Evolutionary conservation across 2,329 filamentous ascomycete species (phyloP).

Genomic region (Fusarium dlaminii): DNA sequence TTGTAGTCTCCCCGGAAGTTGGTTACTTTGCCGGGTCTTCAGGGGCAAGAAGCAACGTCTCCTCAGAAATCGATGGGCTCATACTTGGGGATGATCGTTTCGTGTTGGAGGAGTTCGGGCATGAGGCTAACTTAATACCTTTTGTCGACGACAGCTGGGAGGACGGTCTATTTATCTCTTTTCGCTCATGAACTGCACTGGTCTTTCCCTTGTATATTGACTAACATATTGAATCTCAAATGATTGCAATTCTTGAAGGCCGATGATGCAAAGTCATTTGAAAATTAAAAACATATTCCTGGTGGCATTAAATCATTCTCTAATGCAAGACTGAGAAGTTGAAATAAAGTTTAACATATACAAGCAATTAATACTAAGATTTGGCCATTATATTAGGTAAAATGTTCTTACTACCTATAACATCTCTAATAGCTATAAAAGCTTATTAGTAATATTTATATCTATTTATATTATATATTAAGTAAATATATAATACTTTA

Average conservation of each 20-base stretch:
- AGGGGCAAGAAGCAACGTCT: neutral
- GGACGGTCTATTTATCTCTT: neutral
- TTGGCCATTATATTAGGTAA: neutral
- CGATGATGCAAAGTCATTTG: too few relatives aligned
- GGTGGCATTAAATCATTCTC: rapidly evolving
- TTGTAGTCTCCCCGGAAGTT: neutral
- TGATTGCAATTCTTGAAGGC: neutral
- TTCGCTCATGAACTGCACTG: neutral
- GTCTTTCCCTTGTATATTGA: too few relatives aligned
- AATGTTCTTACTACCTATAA: too few relatives aligned
- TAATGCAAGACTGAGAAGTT: neutral
- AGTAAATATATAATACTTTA: too few relatives aligned
- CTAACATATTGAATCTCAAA: too few relatives aligned
- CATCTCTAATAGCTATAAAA: too few relatives aligned
- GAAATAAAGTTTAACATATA: neutral
- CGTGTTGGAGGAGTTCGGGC: neutral
- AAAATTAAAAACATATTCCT: neutral
- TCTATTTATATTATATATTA: too few relatives aligned
- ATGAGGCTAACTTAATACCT: neutral
- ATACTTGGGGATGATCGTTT: neutral
- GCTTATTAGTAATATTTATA: too few relatives aligned
- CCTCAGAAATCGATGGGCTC: neutral
- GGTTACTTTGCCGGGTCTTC: neutral
- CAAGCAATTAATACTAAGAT: neutral
- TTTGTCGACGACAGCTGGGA: neutral